Conservation (phyloP, 1,139 yeast genomes). For the Kazachstania sp. region DNA sequence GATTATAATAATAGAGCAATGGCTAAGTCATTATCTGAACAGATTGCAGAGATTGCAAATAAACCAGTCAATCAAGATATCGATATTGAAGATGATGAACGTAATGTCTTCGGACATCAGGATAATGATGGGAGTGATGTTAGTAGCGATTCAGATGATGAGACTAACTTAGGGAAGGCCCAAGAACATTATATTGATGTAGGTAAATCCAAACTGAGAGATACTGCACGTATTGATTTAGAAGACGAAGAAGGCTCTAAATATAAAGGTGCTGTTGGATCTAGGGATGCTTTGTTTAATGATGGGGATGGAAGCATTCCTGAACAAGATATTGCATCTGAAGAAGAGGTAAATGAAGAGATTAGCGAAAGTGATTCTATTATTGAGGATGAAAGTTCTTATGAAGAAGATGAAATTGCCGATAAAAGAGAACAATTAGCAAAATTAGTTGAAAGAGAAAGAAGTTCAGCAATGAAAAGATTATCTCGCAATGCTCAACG, state of each 20-base stretch:
- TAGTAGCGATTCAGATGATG: conserved; percentile 22
- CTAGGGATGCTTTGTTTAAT: conserved; percentile 50
- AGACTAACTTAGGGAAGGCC: conserved; percentile 37
- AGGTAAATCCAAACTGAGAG: conserved; percentile 59
- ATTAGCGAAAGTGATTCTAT: conserved; percentile 9
- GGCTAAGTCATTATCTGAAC: conserved; percentile 45
- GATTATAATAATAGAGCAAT: no score
- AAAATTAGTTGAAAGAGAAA: conserved; percentile 53
- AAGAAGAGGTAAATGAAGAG: conserved; percentile 10
- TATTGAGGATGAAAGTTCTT: background rate
- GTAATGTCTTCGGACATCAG: conserved; percentile 32
- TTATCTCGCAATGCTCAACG: conserved; percentile 57
- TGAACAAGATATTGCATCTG: conserved; percentile 23
- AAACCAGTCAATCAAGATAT: conserved; percentile 54
- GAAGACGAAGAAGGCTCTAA: conserved; percentile 35
- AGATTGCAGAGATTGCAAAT: conserved; percentile 49
- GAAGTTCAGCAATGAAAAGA: conserved; percentile 52
- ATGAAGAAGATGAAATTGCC: conserved; percentile 30
- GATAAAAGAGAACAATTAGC: conserved; percentile 42
- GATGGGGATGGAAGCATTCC: conserved; percentile 26
- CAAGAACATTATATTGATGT: conserved; percentile 61
- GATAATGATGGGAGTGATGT: conserved; percentile 27
- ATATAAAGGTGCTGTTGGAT: conserved; percentile 56
- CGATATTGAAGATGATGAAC: conserved; percentile 69
- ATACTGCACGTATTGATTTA: conserved; percentile 6